Base-by-base conservation (phyloP, 371 early-diverging fungal species). In the Capniomyces stellatus region DNA sequence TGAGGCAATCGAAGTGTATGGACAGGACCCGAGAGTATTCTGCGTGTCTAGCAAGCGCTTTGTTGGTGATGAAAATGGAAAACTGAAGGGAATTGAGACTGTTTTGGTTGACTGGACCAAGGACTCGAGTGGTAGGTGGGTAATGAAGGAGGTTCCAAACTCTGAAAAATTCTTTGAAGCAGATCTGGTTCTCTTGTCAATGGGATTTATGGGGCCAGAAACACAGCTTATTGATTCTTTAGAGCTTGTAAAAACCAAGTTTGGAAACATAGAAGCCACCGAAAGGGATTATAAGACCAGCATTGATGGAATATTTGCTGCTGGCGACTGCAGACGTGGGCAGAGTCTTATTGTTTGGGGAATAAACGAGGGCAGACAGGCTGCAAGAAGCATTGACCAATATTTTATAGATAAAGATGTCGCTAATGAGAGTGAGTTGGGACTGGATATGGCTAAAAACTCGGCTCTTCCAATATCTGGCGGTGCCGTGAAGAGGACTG, bases 141-240 rank as follows among this genome's bases (percentile, higher is more conserved):
- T 60, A 15, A 92, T 94, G 92, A 69, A 71, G 54, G 91, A 94
- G 69, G 65, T 92, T 25, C 68, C 77, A 2, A 87, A 84, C 4
- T 77, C 85, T 3, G 88, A 89, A 62, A 71, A 87, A 67, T 76
- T 83, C 63, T 85, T 83, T 71, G 67, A 72, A 57, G 91, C 89
- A 19, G 94, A 94, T 59, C 64, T 96, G 40, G 85, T 96, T 31
- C 69, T 96, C 28, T 64, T 96, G 29, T 81, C 92, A 23, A 92
- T 96, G 93, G 96, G 96, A 43, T 96, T 96, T 81, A 61, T 90
- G 56, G 96, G 94, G 18, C 94, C 96, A 46, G 94, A 96, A 72
- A 79, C 83, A 46, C 78, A 74, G 27, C 64, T 92, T 18, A 58
- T 88, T 30, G 75, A 83, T 69, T 81, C 84, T 65, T 74, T 92